These are phyloP conservation scores for Celoporthe dispersa DNA, from an alignment of 2,329 filamentous ascomycete genomes.

Conservation along the genomic window DNA sequence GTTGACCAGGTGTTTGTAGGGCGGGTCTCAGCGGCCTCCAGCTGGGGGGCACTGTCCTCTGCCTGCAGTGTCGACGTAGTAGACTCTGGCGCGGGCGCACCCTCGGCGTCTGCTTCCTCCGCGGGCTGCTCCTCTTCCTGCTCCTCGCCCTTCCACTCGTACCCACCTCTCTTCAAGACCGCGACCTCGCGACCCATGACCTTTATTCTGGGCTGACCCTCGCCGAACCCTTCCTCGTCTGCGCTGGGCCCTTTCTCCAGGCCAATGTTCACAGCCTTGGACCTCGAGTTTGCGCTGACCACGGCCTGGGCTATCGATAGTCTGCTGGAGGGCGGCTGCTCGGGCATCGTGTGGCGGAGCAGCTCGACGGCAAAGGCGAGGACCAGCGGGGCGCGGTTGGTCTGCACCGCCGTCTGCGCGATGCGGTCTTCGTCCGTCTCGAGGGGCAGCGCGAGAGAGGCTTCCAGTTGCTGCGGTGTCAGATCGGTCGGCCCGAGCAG, in stretches of 20 bases:
- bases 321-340: constrained; percentile 82
- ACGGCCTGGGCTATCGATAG: constrained; percentile 83
- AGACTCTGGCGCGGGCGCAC: constrained; percentile 18
- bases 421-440: constrained; percentile 64
- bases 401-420: constrained; percentile 61
- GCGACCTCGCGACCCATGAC: constrained; percentile 75
- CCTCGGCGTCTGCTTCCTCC: constrained; percentile 23
- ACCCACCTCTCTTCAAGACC: constrained; percentile 79
- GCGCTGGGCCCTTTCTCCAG: constrained; percentile 67
- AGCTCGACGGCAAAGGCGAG: constrained; percentile 78
- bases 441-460: constrained; percentile 63
- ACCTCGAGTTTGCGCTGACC: constrained; percentile 78
- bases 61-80: constrained; percentile 30
- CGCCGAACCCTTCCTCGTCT: constrained; percentile 73
- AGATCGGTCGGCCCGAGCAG: constrained; percentile 40
- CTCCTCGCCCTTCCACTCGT: constrained; percentile 59
- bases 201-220: constrained; percentile 74
- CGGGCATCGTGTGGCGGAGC: constrained; percentile 80
- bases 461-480: constrained; percentile 64
- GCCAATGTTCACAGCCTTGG: constrained; percentile 76
- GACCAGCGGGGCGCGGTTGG: constrained; percentile 81
- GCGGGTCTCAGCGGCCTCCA: constrained; percentile 29
- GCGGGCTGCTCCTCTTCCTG: constrained; percentile 26
- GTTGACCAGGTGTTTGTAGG: constrained; percentile 51
- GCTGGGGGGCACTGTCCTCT: constrained; percentile 30